phyloP scores from a whole-genome alignment of 208 protist species.

The Crithidia thermophila region DNA sequence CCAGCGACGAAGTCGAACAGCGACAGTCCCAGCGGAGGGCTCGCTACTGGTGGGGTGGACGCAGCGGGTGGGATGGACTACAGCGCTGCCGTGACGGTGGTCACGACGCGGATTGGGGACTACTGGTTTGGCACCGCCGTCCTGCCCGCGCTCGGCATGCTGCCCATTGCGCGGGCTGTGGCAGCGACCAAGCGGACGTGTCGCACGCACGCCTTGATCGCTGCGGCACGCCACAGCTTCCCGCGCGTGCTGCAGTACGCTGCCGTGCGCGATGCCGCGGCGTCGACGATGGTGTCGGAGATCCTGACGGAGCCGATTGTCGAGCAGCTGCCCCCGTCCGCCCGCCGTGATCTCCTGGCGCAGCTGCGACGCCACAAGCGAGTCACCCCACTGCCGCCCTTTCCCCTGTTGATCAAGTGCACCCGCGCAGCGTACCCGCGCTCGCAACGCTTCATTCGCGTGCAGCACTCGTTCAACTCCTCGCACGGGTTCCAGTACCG shows the following conservation, averaged over 20 bases:
- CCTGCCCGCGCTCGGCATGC: conserved; percentile 52
- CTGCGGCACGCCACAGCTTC: conserved; percentile 78
- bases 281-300: conserved; percentile 51
- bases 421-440: conserved; percentile 40
- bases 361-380: conserved; percentile 22
- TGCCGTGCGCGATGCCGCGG: conserved; percentile 40
- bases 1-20: no score
- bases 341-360: conserved; percentile 44
- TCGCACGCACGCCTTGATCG: conserved; percentile 56
- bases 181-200: conserved; percentile 59
- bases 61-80: conserved; percentile 1
- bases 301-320: conserved; percentile 65
- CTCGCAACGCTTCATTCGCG: conserved; percentile 54
- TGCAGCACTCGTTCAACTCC: conserved; percentile 46
- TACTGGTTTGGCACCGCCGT: conserved; percentile 83
- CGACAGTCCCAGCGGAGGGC: no score
- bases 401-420: conserved; percentile 36
- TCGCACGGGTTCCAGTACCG: conserved; percentile 64
- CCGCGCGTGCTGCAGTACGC: conserved; percentile 64
- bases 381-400: conserved; percentile 19
- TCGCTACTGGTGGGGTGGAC: neutral
- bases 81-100: conserved; percentile 40
- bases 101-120: conserved; percentile 48
- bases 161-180: conserved; percentile 71
- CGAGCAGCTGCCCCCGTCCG: conserved; percentile 54